Evolutionary conservation across 2,329 filamentous ascomycete species (phyloP), one percentile per base, ranked within the genome.

Genomic region (Neoarthrinium moseri): DNA sequence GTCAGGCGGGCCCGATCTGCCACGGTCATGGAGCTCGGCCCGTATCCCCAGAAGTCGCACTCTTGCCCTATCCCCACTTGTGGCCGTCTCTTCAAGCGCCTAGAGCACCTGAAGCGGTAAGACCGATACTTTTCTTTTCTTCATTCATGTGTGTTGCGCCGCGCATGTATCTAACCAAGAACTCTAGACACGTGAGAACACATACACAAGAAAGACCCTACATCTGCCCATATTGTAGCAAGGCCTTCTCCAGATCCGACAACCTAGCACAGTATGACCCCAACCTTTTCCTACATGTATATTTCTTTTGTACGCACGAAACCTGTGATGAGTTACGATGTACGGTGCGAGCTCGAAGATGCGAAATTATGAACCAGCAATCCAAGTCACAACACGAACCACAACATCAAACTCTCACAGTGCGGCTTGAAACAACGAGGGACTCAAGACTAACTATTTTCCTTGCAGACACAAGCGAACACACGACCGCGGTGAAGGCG

Each of bases 181-280:
- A 63, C 66, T 75, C 67, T 80, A 95, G 91, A 80, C 94, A 99
- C 75, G 94, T 99, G 69, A 89, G 94, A 73, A 99, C 94, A 63
- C 94, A 99, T 78, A 99, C 94, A 46, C 94, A 99, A 78, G 94
- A 99, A 78, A 89, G 92, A 73, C 94, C 94, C 59, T 99, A 99
- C 72, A 86, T 95, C 65, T 99, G 94, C 81, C 88, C 89, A 58
- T 86, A 95, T 70, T 99, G 94, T 83, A 96, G 89, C 80, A 97
- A 97, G 78, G 92, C 92, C 56, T 99, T 99, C 71, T 97, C 94
- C 49, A 81, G 94, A 72, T 97, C 92, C 63, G 94, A 99, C 75
- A 99, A 99, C 69, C 87, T 99, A 71, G 94, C 94, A 69, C 94
- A 99, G 88, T 95, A 90, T 72, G 81, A 63, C 59, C 63, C 64